Evolutionary conservation across 2,329 filamentous ascomycete species (phyloP), one percentile per base, ranked within the genome.

Genomic region (Clathrospora elynae): DNA sequence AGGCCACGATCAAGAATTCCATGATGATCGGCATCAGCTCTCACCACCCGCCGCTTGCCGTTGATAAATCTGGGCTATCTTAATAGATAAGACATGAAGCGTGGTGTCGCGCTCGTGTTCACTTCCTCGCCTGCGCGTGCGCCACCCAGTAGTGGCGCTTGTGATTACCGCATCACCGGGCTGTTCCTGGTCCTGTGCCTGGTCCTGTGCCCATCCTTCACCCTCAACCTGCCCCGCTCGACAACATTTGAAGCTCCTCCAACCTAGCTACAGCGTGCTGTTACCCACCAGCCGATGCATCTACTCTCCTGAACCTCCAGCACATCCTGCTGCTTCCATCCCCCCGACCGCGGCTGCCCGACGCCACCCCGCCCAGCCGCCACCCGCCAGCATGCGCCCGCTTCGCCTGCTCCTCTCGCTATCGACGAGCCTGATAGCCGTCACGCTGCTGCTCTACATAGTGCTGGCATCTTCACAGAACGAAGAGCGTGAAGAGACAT

Each of bases 401-500:
- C 57, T 68, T 20, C 58, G 64, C 30, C 53, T 68, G 36, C 55
- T 69, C 64, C 68, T 77, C 16, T 70, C 73, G 41, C 63, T 78
- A 35, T 57, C 67, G n/a, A 68, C 71, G 35, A 73, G 68, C 62
- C 49, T 76, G 30, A 36, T 73, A 25, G 67, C 71, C 48, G 67
- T 75, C 44, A 66, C 72, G 22, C 55, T 75, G n/a, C 66, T 78
- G 7, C 59, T 76, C 25, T 74, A 70, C 55, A 46, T 73, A 32
- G 65, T 61, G 16, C 42, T 71, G 31, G 61, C 55, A 11, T 45
- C 51, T 11, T 51, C 50, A 13, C 39, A 51, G 5, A 53, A 58
- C 10, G 53, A 62, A 16, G 42, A 64, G 16, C 25, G 53, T 18
- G 42, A 41, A 13, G 42, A 26, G 7, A 10, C 55, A 24, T 49